These are phyloP conservation scores for Claviceps fusiformis DNA, from an alignment of 2,329 filamentous ascomycete genomes.

Conservation along the genomic window DNA sequence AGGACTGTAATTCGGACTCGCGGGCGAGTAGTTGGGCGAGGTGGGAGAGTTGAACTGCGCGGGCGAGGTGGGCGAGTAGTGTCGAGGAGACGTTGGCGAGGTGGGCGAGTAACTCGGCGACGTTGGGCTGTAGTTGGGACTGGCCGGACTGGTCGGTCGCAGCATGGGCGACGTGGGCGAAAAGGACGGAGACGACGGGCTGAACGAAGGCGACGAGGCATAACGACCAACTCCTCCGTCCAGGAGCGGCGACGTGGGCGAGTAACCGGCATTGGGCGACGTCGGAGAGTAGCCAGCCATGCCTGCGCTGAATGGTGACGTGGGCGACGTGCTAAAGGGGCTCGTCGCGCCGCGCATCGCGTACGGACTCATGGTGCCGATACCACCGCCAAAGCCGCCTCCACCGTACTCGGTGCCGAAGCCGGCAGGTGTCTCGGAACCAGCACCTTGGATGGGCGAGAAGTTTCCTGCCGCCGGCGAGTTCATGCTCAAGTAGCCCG, in stretches of 20 bases:
- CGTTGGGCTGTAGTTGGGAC: slow-evolving; percentile 50
- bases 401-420: slow-evolving; percentile 50
- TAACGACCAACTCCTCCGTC: slow-evolving; percentile 37
- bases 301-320: slow-evolving; percentile 46
- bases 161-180: slow-evolving; percentile 48
- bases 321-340: slow-evolving; percentile 60
- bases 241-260: slow-evolving; percentile 61
- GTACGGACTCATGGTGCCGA: slow-evolving; percentile 49
- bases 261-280: slow-evolving; percentile 60
- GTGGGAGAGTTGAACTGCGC: slow-evolving; percentile 59
- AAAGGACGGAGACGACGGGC: slow-evolving; percentile 49
- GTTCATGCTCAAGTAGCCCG: slow-evolving; percentile 49
- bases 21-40: slow-evolving; percentile 59
- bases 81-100: slow-evolving; percentile 41
- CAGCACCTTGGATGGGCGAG: slow-evolving; percentile 64
- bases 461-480: slow-evolving; percentile 53
- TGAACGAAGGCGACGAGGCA: slow-evolving; percentile 48
- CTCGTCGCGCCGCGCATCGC: slow-evolving; percentile 49
- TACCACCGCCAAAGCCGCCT: slow-evolving; percentile 29
- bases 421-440: slow-evolving; percentile 56
- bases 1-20: slow-evolving; percentile 59
- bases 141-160: slow-evolving; percentile 39
- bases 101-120: slow-evolving; percentile 53
- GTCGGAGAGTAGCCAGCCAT: slow-evolving; percentile 58
- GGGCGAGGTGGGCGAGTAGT: slow-evolving; percentile 61